phyloP scores from a whole-genome alignment of 169 alveolate species.

The Plasmodium inui region DNA sequence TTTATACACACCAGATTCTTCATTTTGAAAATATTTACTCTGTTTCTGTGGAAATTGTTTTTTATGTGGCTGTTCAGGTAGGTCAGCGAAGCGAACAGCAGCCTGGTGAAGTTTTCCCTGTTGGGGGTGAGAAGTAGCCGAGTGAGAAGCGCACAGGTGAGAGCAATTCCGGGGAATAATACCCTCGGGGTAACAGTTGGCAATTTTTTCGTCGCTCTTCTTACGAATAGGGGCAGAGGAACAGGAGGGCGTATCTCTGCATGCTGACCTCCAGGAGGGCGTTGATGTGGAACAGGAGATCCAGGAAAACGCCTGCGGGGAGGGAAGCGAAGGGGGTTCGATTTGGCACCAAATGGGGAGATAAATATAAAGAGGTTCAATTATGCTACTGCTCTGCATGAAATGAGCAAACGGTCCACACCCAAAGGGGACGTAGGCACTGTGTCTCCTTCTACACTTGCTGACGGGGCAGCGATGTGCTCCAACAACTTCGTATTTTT shows the following conservation, averaged over 20 bases:
- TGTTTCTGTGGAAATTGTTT: slow-evolving; percentile 54
- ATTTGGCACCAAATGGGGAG: neutral
- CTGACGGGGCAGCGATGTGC: neutral
- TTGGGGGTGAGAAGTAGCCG: neutral
- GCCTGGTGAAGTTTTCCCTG: slow-evolving; percentile 58
- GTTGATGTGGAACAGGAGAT: slow-evolving; percentile 61
- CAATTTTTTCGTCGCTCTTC: neutral
- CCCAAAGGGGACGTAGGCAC: neutral
- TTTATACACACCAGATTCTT: slow-evolving; percentile 39
- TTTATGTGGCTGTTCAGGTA: slow-evolving; percentile 56
- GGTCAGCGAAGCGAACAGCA: slow-evolving; percentile 43
- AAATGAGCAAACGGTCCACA: neutral
- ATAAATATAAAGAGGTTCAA: neutral
- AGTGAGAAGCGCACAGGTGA: neutral
- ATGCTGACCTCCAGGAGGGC: slow-evolving; percentile 48
- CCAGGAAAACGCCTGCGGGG: slow-evolving; percentile 43
- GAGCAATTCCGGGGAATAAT: neutral
- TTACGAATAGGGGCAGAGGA: slow-evolving; percentile 67
- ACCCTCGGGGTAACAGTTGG: neutral
- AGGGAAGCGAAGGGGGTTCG: no score
- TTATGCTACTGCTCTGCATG: no score
- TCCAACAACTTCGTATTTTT: neutral
- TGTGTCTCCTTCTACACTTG: neutral
- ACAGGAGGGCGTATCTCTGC: slow-evolving; percentile 59
- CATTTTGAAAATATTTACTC: slow-evolving; percentile 65